Percentiles rank a stretch among this genome's conserved stretches.
Evolutionary conservation across 345 rosid genomes (phyloP).

Genomic region (Lagerstroemia speciosa): DNA sequence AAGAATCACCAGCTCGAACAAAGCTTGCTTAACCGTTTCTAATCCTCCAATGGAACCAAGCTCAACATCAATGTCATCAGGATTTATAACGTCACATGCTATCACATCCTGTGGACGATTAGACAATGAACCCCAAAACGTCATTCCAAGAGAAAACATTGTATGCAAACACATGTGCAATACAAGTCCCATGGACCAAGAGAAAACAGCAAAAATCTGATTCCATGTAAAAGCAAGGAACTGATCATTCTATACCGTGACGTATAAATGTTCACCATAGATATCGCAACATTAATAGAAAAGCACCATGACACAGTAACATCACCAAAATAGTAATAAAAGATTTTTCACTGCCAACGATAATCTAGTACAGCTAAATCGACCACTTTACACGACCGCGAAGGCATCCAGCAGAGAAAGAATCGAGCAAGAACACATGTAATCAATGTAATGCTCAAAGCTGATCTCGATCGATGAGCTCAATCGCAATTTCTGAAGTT

Average conservation of each 20-base stretch:
- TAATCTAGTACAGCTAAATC: too few relatives aligned
- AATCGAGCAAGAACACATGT: neutral
- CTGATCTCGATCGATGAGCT: neutral
- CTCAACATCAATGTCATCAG: slow-evolving; percentile 87
- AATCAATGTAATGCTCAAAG: neutral
- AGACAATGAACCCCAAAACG: neutral
- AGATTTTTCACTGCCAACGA: too few relatives aligned
- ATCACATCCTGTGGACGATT: slow-evolving; percentile 62
- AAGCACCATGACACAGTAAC: neutral
- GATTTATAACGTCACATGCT: slow-evolving; percentile 94
- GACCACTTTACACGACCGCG: too few relatives aligned
- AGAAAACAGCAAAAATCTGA: neutral
- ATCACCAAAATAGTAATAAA: neutral
- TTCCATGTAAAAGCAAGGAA: neutral
- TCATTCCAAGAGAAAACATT: neutral
- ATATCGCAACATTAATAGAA: neutral
- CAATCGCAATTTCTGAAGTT: neutral
- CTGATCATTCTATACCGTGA: too few relatives aligned
- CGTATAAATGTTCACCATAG: too few relatives aligned
- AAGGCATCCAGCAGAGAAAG: too few relatives aligned
- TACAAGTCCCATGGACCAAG: neutral
- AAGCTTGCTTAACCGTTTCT: slow-evolving; percentile 66
- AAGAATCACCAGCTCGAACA: slow-evolving; percentile 85
- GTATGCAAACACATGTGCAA: too few relatives aligned
- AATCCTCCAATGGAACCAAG: slow-evolving; percentile 86